Percentiles rank a stretch among this genome's conserved stretches.
phyloP scores from a whole-genome alignment of 768 basidiomycete genomes.

The Trametes gibbosa region DNA sequence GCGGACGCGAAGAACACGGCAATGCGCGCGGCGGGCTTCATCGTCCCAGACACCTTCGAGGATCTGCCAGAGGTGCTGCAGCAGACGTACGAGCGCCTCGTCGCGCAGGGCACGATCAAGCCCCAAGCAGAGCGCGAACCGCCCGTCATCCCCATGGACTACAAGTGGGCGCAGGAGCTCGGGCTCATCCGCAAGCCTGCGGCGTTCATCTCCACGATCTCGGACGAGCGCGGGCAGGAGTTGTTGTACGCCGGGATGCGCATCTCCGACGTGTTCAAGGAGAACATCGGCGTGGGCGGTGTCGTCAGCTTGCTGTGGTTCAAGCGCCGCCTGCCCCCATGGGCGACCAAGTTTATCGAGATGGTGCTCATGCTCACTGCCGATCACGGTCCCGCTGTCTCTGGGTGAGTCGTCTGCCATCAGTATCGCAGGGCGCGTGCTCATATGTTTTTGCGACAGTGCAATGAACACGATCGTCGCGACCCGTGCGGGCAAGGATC shows the following conservation, averaged over 20 bases:
- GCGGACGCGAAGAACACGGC: slow-evolving; percentile 97
- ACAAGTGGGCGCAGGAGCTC: slow-evolving; percentile 99
- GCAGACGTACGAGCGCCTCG: slow-evolving; percentile 82
- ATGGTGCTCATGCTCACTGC: slow-evolving; percentile 99
- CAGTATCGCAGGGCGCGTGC: not conserved
- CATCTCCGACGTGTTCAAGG: slow-evolving; percentile 98
- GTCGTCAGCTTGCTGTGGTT: slow-evolving; percentile 97
- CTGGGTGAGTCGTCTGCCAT: slow-evolving; percentile 43
- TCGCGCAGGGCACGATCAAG: slow-evolving; percentile 61
- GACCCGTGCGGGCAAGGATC: slow-evolving; percentile 97
- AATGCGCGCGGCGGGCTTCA: slow-evolving; percentile 93
- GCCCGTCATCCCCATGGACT: slow-evolving; percentile 99
- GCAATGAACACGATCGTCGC: slow-evolving; percentile 99
- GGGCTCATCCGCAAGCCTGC: slow-evolving; percentile 98
- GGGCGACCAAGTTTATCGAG: slow-evolving; percentile 98
- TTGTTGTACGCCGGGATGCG: slow-evolving; percentile 98
- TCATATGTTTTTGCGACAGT: slow-evolving; percentile 28
- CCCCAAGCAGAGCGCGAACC: slow-evolving; percentile 81
- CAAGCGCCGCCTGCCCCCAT: slow-evolving; percentile 88
- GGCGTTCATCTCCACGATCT: slow-evolving; percentile 98
- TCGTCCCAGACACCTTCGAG: slow-evolving; percentile 98
- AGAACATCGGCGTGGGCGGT: slow-evolving; percentile 94
- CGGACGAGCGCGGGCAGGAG: slow-evolving; percentile 98
- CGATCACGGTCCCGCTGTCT: slow-evolving; percentile 97
- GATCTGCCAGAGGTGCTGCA: slow-evolving; percentile 84